Percentiles rank a stretch among this genome's conserved stretches.
phyloP scores from a whole-genome alignment of 805 yeast genomes.

The Ogataea henricii region DNA sequence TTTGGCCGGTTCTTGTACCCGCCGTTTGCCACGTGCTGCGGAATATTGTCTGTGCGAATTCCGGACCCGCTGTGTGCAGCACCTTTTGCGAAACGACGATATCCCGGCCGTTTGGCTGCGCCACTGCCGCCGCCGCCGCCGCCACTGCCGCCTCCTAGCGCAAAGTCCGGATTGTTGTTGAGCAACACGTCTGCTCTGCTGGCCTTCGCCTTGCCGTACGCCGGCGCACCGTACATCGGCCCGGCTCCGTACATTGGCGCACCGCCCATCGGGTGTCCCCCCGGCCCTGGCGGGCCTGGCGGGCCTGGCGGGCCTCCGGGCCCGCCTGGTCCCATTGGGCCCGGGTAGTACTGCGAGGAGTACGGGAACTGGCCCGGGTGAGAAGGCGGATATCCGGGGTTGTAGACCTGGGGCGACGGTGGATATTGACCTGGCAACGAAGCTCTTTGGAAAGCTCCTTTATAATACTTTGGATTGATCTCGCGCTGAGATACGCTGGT shows the following conservation, averaged over 20 bases:
- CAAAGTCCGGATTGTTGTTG: slow-evolving; percentile 52
- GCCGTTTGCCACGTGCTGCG: slow-evolving; percentile 19
- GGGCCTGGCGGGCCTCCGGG: slow-evolving; percentile 26
- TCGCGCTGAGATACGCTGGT: slow-evolving; percentile 81
- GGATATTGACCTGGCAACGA: slow-evolving; percentile 26
- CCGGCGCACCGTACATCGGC: neutral
- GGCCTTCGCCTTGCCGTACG: slow-evolving; percentile 14
- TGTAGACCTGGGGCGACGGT: slow-evolving; percentile 13
- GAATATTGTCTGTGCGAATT: slow-evolving; percentile 16
- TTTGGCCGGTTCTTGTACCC: slow-evolving; percentile 30
- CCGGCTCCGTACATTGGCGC: slow-evolving; percentile 10
- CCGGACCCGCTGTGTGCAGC: slow-evolving; percentile 11
- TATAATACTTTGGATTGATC: slow-evolving; percentile 57
- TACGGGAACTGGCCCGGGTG: slow-evolving; percentile 22
- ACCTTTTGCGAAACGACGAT: slow-evolving; percentile 27
- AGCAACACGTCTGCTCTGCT: slow-evolving; percentile 45
- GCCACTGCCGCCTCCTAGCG: slow-evolving; percentile 20
- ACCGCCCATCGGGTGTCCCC: slow-evolving; percentile 23
- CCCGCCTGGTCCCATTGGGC: neutral
- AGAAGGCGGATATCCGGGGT: slow-evolving; percentile 7
- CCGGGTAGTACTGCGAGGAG: slow-evolving; percentile 27
- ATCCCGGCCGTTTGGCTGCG: slow-evolving; percentile 19
- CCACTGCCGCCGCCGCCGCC: slow-evolving; percentile 1
- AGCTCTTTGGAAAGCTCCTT: slow-evolving; percentile 35
- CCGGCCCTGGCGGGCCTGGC: too few species aligned